These are phyloP conservation scores for Ophiostoma sp. DNA, from an alignment of 2,329 filamentous ascomycete genomes.

Conservation along the genomic window DNA sequence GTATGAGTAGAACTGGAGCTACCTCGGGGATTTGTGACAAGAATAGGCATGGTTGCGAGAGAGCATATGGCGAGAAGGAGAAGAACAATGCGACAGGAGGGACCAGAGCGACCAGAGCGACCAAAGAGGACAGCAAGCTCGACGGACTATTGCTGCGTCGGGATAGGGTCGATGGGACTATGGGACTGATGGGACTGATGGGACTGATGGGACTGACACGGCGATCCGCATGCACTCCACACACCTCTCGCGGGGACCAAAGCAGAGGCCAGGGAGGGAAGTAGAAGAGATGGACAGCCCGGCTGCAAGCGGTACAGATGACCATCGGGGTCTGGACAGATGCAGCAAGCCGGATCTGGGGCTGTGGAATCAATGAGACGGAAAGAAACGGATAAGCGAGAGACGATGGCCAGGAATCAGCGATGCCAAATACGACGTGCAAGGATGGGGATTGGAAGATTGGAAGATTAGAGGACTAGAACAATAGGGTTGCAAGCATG, in stretches of 20 bases:
- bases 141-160: neutral
- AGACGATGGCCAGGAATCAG: neutral
- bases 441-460: neutral
- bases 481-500: neutral
- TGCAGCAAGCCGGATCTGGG: neutral
- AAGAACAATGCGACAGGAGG: neutral
- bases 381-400: conserved; percentile 2
- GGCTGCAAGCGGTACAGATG: neutral
- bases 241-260: conserved; percentile 4
- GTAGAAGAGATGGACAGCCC: neutral
- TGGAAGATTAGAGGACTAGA: neutral
- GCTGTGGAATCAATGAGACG: neutral
- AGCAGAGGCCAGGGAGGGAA: neutral
- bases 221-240: conserved; percentile 11
- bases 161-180: neutral
- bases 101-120: neutral
- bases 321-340: neutral
- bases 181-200: neutral
- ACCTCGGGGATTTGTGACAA: neutral
- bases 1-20: conserved; percentile 2
- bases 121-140: neutral
- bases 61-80: neutral
- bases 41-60: neutral
- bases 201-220: conserved; percentile 1
- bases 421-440: neutral